phyloP scores from a whole-genome alignment of 768 basidiomycete genomes.

The Termitomyces eurrhizus region DNA sequence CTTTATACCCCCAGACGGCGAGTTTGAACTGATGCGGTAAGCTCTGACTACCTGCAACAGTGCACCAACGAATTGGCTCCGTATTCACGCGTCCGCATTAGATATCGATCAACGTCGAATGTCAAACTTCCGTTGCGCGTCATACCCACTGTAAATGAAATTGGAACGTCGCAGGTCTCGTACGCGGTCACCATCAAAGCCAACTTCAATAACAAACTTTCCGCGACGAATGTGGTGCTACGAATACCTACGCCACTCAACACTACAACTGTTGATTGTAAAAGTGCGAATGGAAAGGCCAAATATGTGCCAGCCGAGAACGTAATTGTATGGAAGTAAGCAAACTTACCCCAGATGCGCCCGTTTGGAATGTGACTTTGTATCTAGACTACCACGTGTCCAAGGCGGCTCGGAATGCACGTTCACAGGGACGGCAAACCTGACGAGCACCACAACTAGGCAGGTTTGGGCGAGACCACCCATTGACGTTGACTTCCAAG shows the following conservation, averaged over 20 bases:
- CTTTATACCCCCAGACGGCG: conserved; percentile 97
- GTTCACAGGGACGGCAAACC: conserved; percentile 73
- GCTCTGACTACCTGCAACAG: conserved; percentile 18
- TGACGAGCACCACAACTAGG: conserved; percentile 86
- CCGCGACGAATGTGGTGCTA: conserved; percentile 87
- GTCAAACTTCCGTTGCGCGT: conserved; percentile 91
- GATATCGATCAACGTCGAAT: conserved; percentile 94
- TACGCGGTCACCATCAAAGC: conserved; percentile 87
- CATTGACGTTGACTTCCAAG: conserved; percentile 98
- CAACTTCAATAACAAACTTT: conserved; percentile 88
- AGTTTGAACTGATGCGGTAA: conserved; percentile 96
- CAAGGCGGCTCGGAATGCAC: conserved; percentile 93
- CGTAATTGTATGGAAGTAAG: conserved; percentile 96
- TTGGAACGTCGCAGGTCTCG: conserved; percentile 88
- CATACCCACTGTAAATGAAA: conserved; percentile 88
- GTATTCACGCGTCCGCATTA: conserved; percentile 25
- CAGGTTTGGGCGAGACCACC: conserved; percentile 98
- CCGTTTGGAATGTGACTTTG: neutral
- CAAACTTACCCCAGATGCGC: conserved; percentile 10
- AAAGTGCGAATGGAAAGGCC: conserved; percentile 89
- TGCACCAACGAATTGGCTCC: neutral
- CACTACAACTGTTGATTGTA: conserved; percentile 88
- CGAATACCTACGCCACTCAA: conserved; percentile 97
- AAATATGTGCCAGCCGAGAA: conserved; percentile 98
- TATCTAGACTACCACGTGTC: conserved; percentile 77